phyloP scores from a whole-genome alignment of 2,329 filamentous ascomycete genomes.

The Pochonia chlamydosporia region DNA sequence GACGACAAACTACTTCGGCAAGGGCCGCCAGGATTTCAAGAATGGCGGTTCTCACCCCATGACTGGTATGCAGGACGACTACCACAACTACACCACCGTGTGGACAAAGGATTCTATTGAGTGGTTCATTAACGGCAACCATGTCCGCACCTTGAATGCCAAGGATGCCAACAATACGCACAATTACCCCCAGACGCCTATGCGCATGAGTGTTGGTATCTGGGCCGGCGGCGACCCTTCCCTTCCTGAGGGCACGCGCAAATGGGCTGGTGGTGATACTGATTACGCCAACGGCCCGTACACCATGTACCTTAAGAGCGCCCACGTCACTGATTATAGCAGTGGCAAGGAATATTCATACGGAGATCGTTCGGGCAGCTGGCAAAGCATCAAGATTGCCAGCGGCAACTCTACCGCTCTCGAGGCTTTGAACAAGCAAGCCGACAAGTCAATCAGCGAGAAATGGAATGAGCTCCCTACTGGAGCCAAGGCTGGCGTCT shows the following conservation, averaged over 20 bases:
- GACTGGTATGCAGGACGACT: conserved; percentile 51
- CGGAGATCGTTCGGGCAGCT: conserved; percentile 54
- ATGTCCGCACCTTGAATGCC: conserved; percentile 58
- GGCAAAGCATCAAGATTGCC: conserved; percentile 56
- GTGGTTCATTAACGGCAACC: conserved; percentile 64
- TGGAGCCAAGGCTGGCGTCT: conserved; percentile 47
- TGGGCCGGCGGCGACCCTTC: conserved; percentile 57
- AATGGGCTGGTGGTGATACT: conserved; percentile 66
- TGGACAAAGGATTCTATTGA: conserved; percentile 64
- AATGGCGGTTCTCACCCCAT: conserved; percentile 56
- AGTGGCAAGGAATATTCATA: conserved; percentile 62
- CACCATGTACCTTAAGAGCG: conserved; percentile 66
- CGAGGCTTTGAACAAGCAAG: conserved; percentile 33
- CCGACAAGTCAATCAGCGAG: conserved; percentile 39
- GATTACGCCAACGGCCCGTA: conserved; percentile 62
- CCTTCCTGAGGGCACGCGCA: conserved; percentile 50
- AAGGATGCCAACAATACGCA: conserved; percentile 55
- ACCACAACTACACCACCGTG: conserved; percentile 70
- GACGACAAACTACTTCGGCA: conserved; percentile 75
- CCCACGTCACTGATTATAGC: conserved; percentile 50
- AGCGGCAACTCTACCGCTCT: conserved; percentile 51
- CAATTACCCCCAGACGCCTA: conserved; percentile 71
- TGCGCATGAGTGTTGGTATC: conserved; percentile 63
- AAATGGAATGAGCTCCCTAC: conserved; percentile 49
- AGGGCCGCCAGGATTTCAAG: conserved; percentile 59